Evolutionary conservation across 371 early-diverging fungal species (phyloP).

Genomic region (Mucor sp.): DNA sequence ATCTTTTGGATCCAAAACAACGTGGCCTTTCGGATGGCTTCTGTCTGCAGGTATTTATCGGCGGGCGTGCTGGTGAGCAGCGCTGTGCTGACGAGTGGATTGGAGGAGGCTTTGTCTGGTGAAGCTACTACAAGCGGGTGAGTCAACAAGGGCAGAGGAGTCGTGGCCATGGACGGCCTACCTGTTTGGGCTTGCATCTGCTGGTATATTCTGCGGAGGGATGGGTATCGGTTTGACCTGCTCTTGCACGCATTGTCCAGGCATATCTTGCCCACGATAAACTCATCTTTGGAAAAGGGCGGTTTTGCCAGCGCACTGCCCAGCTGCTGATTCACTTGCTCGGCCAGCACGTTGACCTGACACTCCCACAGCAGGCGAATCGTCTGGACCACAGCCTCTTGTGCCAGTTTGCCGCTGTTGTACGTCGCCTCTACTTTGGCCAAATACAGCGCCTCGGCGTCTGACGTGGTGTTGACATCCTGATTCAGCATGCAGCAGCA

Average conservation of each 20-base stretch:
- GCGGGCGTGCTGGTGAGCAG: conserved; percentile 8
- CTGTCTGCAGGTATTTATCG: conserved; percentile 18
- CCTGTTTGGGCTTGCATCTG: not conserved
- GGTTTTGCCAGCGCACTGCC: conserved; percentile 27
- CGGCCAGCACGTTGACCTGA: conserved; percentile 3
- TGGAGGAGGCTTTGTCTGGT: too few species aligned
- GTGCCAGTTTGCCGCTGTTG: not conserved
- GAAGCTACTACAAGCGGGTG: too few species aligned
- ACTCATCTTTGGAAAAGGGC: conserved; percentile 31
- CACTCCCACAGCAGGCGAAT: conserved; percentile 12
- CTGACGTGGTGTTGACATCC: not conserved
- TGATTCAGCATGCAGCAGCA: conserved; percentile 10
- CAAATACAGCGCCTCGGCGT: not conserved
- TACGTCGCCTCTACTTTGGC: not conserved
- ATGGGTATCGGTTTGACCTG: not conserved
- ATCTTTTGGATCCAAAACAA: conserved; percentile 25
- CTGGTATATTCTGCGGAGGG: not conserved
- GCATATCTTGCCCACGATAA: conserved; percentile 25
- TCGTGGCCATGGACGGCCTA: not conserved
- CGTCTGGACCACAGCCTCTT: not conserved
- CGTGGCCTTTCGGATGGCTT: conserved; percentile 14
- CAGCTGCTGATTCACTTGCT: conserved; percentile 29
- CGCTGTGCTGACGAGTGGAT: conserved; percentile 11
- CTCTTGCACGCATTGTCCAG: conserved; percentile 6
- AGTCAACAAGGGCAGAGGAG: not conserved